Evolutionary conservation across 805 yeast genomes (phyloP), one percentile per base, ranked within the genome.

Genomic region (Candida sphagnicola): DNA sequence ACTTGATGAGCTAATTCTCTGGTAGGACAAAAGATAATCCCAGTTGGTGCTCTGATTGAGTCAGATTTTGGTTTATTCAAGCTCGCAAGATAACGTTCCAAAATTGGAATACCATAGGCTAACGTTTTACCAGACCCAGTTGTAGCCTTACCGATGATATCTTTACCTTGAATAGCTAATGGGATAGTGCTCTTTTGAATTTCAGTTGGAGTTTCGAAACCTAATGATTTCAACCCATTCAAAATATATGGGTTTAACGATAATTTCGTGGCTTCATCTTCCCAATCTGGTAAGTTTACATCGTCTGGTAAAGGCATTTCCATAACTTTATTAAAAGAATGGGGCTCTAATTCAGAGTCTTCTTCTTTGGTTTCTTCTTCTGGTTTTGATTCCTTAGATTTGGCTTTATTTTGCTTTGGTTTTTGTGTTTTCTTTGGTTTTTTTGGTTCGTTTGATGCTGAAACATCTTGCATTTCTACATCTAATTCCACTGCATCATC

Each of bases 61-160:
- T 53, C 57, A 10, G 43, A 38, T 36, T 50, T 45, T 28, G 50
- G 42, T 18, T 38, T 35, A 18, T n/a, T 31, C 23, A 51, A 36
- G 8, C 59, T 57, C 12, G 49, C 40, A 14, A 79, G 49, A 42
- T 77, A 74, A 42, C 72, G 76, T 54, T 91, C 96, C 43, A 93
- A 59, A 19, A 95, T 82, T 8, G 99, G 97, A 18, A 93, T 77
- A 33, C 96, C 96, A 59, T 87, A 93, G 0, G 99, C 99, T 41
- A 90, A 67, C 0, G 99, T 93, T 57, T 93, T 93, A 72, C 99
- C 99, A 1, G 96, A 86, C 58, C 99, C 99, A 1, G 99, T 93
- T 8, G 93, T 83, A 12, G 99, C 99, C 56, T 91, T 93, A 39
- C 99, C 99, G 47, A 93, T 80, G 3, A 93, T 77, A 61, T 93